Conservation (phyloP, 805 yeast genomes). For the Myxozyma sirexii region DNA sequence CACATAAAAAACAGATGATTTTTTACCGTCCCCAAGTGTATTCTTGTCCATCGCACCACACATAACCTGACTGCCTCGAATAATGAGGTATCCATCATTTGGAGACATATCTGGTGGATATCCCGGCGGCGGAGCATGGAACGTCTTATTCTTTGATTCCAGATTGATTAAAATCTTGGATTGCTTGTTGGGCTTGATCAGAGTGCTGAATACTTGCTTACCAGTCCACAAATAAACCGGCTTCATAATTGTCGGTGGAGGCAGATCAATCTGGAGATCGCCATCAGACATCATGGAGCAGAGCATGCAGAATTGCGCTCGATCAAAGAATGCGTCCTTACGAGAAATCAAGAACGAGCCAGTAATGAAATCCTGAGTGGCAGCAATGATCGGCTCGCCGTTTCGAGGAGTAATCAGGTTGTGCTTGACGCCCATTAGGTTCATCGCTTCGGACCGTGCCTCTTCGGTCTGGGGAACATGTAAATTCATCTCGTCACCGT, state of each 20-base stretch:
- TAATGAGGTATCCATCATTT: slow-evolving; percentile 90
- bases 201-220: slow-evolving; percentile 85
- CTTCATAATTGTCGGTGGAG: slow-evolving; percentile 91
- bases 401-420: slow-evolving; percentile 93
- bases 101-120: slow-evolving; percentile 94
- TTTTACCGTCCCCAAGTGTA: slow-evolving; percentile 95
- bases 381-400: slow-evolving; percentile 99
- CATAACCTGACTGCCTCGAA: slow-evolving; percentile 84
- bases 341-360: slow-evolving; percentile 91
- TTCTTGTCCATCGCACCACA: slow-evolving; percentile 98
- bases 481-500: slow-evolving; percentile 98
- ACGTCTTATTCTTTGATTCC: slow-evolving; percentile 94
- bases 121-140: slow-evolving; percentile 69
- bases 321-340: slow-evolving; percentile 89
- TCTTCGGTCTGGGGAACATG: slow-evolving; percentile 99
- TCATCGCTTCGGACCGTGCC: slow-evolving; percentile 98
- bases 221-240: slow-evolving; percentile 96
- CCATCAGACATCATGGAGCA: slow-evolving; percentile 97
- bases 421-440: slow-evolving; percentile 96
- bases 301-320: slow-evolving; percentile 79
- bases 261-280: slow-evolving; percentile 80
- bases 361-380: slow-evolving; percentile 98
- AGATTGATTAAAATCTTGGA: slow-evolving; percentile 85
- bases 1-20: slow-evolving; percentile 93
- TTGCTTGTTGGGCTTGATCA: slow-evolving; percentile 76